These are phyloP conservation scores for Castanopsis chinensis DNA, from an alignment of 306 rosid genomes.

Conservation along the genomic window DNA sequence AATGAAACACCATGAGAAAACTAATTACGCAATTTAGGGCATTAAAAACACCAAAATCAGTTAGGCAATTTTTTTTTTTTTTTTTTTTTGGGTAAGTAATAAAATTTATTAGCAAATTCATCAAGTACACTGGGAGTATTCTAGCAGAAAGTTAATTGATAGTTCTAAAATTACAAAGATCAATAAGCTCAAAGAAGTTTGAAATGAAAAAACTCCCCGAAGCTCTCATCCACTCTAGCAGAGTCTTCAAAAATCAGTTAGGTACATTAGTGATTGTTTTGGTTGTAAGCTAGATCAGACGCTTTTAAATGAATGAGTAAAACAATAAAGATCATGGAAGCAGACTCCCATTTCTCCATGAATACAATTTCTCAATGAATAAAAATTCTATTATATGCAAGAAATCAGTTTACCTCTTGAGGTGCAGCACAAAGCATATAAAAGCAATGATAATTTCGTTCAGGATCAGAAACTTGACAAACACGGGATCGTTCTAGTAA, in stretches of 20 bases:
- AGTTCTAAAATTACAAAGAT: too few species aligned
- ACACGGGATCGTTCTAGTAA: conserved; percentile 90
- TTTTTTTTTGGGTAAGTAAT: too few species aligned
- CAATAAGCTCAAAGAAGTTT: too few species aligned
- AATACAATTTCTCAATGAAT: conserved; percentile 3
- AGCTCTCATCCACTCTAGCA: too few species aligned
- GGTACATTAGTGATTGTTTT: not conserved
- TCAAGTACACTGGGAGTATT: too few species aligned
- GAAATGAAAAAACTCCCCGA: too few species aligned
- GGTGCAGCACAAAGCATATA: conserved; percentile 98
- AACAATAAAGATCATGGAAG: not conserved
- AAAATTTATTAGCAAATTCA: too few species aligned
- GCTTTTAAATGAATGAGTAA: not conserved
- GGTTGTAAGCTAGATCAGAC: not conserved
- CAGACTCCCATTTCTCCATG: not conserved
- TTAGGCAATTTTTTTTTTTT: not conserved
- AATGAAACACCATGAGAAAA: not conserved
- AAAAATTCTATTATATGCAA: not conserved
- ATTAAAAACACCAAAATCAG: not conserved
- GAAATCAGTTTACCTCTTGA: conserved; percentile 50
- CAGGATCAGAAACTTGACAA: conserved; percentile 98
- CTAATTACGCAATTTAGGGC: not conserved
- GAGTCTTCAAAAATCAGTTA: not conserved
- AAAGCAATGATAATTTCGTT: conserved; percentile 97
- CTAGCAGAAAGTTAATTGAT: too few species aligned